Percentiles rank a stretch among this genome's conserved stretches.
phyloP scores from a whole-genome alignment of 2,329 filamentous ascomycete genomes.

The Scopulariopsis brevicaulis region DNA sequence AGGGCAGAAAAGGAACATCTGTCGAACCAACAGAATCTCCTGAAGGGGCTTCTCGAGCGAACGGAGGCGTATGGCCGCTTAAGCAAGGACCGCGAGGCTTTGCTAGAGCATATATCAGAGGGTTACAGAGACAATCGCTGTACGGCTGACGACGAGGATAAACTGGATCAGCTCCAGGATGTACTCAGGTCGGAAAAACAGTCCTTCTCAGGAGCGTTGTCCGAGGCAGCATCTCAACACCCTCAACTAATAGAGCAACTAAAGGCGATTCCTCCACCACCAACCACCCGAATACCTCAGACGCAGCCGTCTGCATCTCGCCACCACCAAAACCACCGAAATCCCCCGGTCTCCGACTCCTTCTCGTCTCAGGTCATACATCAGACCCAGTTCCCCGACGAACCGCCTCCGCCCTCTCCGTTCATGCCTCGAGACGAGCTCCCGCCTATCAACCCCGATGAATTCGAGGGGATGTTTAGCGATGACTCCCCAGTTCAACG shows the following conservation, averaged over 20 bases:
- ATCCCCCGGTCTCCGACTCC: slow-evolving; percentile 17
- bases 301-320: slow-evolving; percentile 26
- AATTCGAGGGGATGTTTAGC: slow-evolving; percentile 12
- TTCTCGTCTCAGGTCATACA: slow-evolving; percentile 34
- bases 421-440: slow-evolving; percentile 9
- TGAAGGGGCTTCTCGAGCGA: slow-evolving; percentile 28
- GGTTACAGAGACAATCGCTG: slow-evolving; percentile 39
- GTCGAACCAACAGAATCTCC: slow-evolving; percentile 29
- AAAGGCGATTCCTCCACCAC: slow-evolving; percentile 6
- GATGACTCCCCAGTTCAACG: neutral
- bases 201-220: slow-evolving; percentile 25
- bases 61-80: slow-evolving; percentile 29
- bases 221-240: slow-evolving; percentile 33
- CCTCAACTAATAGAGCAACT: slow-evolving; percentile 21
- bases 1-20: slow-evolving; percentile 38
- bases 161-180: slow-evolving; percentile 34
- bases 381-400: slow-evolving; percentile 34
- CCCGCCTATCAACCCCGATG: slow-evolving; percentile 11
- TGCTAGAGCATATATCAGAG: slow-evolving; percentile 33
- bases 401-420: slow-evolving; percentile 12
- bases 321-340: slow-evolving; percentile 17
- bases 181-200: slow-evolving; percentile 31
- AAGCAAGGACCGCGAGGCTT: slow-evolving; percentile 27
- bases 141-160: slow-evolving; percentile 37
- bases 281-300: slow-evolving; percentile 20